Evolutionary conservation across 1,284 basidiomycete genomes (phyloP), one percentile per base, ranked within the genome.

Genomic region (Pascua guehoae): DNA sequence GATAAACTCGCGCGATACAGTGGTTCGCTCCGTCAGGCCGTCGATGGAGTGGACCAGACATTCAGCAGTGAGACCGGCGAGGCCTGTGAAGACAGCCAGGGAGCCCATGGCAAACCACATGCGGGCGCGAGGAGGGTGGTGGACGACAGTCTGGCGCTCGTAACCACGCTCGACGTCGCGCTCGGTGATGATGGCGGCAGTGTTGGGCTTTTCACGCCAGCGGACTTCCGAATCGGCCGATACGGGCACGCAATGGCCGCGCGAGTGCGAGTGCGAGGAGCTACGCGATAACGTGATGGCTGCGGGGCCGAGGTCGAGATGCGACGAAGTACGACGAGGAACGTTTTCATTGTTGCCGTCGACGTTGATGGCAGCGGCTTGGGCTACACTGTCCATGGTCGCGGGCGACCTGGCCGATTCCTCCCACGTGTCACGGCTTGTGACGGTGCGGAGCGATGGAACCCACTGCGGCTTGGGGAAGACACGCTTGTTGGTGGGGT

Each of bases 31-130:
- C 8, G 85, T 85, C 51, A 85, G 70, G n/a, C 83, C 85, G 65
- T 87, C 80, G 64, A 94, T 91, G 10, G 88, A 89, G 61, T 84
- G 83, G 10, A 94, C 88, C 0, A 94, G 83, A 70, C 82, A 89
- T 74, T 94, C 91, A n/a, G 91, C 90, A 5, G 89, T 92, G 42
- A 93, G 76, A 64, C 83, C 74, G 2, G 74, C 73, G 8, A 76
- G 58, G 48, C 66, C 74, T 18, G 74, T 73, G 60, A 75, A 72
- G 37, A 59, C 54, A n/a, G 65, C 18, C 5, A 78, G 66, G 41
- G 69, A 59, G 12, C 47, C 57, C 41, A 72, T 41, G 39, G 72
- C 81, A 40, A 75, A 76, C 11, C 77, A 67, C 10, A 76, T 70
- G 65, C 81, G 84, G 52, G 83, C 66, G 56, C 80, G 78, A 12